Conservation (phyloP, 768 basidiomycete genomes). For the Podaxis sp. region DNA sequence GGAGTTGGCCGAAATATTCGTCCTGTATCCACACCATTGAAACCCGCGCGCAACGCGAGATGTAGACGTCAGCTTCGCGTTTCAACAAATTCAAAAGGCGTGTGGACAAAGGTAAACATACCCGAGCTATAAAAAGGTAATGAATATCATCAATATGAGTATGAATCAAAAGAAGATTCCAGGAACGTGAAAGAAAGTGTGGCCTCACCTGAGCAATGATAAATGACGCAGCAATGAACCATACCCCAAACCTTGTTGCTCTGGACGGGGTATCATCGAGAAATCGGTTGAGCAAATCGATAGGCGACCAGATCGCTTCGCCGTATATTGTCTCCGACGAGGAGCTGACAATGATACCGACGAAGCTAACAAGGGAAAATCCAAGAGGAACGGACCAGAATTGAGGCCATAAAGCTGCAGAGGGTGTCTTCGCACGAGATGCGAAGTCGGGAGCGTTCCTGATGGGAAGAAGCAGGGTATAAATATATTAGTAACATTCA, state of each 20-base stretch:
- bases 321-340: constrained; percentile 76
- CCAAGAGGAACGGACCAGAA: constrained; percentile 69
- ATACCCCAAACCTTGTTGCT: constrained; percentile 72
- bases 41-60: constrained; percentile 1
- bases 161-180: background rate
- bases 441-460: constrained; percentile 81
- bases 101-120: constrained; percentile 1
- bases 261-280: constrained; percentile 61
- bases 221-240: constrained; percentile 79
- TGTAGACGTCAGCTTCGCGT: constrained; percentile 1
- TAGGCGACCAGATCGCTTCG: constrained; percentile 76
- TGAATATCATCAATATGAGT: constrained; percentile 14
- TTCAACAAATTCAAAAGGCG: background rate
- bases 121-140: background rate
- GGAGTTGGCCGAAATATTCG: constrained; percentile 82
- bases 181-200: background rate
- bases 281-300: constrained; percentile 69
- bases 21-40: constrained; percentile 35
- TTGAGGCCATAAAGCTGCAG: constrained; percentile 65
- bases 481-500: constrained; percentile 16
- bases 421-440: constrained; percentile 55
- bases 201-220: constrained; percentile 66
- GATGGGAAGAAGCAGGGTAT: background rate
- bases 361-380: constrained; percentile 73
- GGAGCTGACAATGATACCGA: constrained; percentile 82